Evolutionary conservation across 2,329 filamentous ascomycete genomes (phyloP), one percentile per base, ranked within the genome.

Genomic region (Microsporum audouinii): DNA sequence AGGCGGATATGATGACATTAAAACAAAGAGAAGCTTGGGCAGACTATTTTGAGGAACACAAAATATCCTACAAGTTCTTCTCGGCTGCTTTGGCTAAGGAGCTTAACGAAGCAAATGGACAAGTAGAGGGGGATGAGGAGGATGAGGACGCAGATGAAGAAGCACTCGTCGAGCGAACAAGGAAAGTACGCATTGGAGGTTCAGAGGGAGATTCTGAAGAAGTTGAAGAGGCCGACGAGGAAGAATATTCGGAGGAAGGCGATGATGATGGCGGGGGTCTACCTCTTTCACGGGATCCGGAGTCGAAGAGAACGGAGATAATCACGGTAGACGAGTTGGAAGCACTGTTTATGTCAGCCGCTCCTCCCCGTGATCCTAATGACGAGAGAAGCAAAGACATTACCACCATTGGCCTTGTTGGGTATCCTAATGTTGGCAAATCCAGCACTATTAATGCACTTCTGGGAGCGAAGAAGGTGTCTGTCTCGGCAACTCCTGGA

Each of bases 391-490:
- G 65, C 43, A 78, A 77, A 62, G 76, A 80, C 60, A 33, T 60
- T 49, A 87, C 91, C 3, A 86, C 90, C 65, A 94, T 99, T 67
- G 94, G 94, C 68, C 80, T 99, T 23, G 94, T 99, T 41, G 94
- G 94, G 62, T 99, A 99, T 76, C 94, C 94, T 70, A 99, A 99
- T 77, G 94, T 99, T 65, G 94, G 94, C 77, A 99, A 99, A 78
- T 99, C 95, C 0, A 96, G 91, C 57, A 99, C 94, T 14, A 99
- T 99, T 81, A 99, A 99, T 78, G 92, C 94, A 47, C 83, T 99
- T n/a, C 91, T 97, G 62, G 95, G 95, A 58, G 87, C 94, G 60
- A 99, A 97, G 79, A 99, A 97, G 77, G 94, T 99, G 4, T 97
- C 92, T 0, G 95, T 99, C 43, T 99, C 94, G 14, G 88, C 92